These are phyloP conservation scores for Aspergillus sp. DNA, from an alignment of 2,329 filamentous ascomycete species.

Conservation along the genomic window DNA sequence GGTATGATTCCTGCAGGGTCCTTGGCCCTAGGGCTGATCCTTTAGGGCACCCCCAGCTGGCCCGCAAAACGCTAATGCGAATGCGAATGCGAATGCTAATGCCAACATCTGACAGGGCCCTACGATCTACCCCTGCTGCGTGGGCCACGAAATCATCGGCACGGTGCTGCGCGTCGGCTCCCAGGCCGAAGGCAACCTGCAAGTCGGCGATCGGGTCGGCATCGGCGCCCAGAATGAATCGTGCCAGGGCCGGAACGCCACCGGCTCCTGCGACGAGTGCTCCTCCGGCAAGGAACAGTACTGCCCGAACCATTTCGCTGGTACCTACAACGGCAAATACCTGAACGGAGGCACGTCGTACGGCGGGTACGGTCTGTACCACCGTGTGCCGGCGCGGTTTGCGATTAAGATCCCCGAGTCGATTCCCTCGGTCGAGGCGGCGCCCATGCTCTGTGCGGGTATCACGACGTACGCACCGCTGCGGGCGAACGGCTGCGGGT, in stretches of 20 bases:
- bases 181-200: conserved; percentile 23
- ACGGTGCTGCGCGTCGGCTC: conserved; percentile 50
- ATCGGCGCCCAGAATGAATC: conserved; percentile 55
- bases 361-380: conserved; percentile 56
- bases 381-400: conserved; percentile 51
- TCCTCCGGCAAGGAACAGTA: conserved; percentile 33
- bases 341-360: conserved; percentile 54
- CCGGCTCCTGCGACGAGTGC: conserved; percentile 47
- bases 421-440: conserved; percentile 44
- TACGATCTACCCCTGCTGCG: conserved; percentile 40
- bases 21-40: no score
- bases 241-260: conserved; percentile 35
- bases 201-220: conserved; percentile 36
- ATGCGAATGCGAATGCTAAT: no score
- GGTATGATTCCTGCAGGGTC: conserved; percentile 16
- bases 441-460: conserved; percentile 72
- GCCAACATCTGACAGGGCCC: conserved; percentile 15
- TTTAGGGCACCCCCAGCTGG: no score
- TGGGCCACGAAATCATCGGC: conserved; percentile 60
- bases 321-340: conserved; percentile 26
- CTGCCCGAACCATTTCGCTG: conserved; percentile 22
- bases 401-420: conserved; percentile 50
- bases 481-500: conserved; percentile 58
- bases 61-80: no score
- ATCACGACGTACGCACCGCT: conserved; percentile 66